phyloP scores from a whole-genome alignment of 2,329 filamentous ascomycete species.

The Pleurostoma richardsiae region DNA sequence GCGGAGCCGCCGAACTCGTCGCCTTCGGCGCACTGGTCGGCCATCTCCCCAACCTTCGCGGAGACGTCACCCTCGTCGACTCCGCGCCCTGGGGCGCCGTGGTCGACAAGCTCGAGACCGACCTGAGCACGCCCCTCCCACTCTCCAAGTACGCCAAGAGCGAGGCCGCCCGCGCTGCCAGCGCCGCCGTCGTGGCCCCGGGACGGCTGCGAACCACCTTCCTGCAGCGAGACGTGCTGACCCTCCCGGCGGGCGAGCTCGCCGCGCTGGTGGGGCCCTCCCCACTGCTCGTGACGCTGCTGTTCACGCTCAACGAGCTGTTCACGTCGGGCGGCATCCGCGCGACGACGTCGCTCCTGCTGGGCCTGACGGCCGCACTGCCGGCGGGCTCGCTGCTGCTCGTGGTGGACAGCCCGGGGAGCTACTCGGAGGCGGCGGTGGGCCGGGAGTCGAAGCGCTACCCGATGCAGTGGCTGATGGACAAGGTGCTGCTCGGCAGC shows the following conservation, averaged over 20 bases:
- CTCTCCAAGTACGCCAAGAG: constrained; percentile 22
- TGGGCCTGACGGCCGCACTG: constrained; percentile 57
- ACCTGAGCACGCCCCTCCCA: constrained; percentile 46
- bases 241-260: constrained; percentile 28
- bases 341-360: constrained; percentile 71
- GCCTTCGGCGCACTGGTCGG: constrained; percentile 43
- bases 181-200: constrained; percentile 34
- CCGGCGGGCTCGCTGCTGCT: constrained; percentile 63
- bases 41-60: constrained; percentile 11
- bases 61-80: constrained; percentile 65
- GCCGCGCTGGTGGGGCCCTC: constrained; percentile 17
- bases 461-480: constrained; percentile 89
- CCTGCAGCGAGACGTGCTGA: constrained; percentile 43
- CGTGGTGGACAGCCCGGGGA: constrained; percentile 89
- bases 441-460: constrained; percentile 63
- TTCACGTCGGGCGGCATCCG: constrained; percentile 71
- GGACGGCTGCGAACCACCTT: constrained; percentile 35
- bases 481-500: constrained; percentile 65
- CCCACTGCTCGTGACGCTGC: constrained; percentile 65
- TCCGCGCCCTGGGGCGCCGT: constrained; percentile 72
- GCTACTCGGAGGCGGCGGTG: constrained; percentile 78
- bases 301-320: constrained; percentile 86
- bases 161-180: constrained; percentile 33
- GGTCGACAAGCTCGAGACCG: constrained; percentile 49
- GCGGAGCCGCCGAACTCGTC: constrained; percentile 58